A percentile compares a stretch with the other conserved stretches of the same genome.
These are phyloP conservation scores for Diplodia mutila DNA, from an alignment of 2,329 filamentous ascomycete genomes.

Conservation along the genomic window DNA sequence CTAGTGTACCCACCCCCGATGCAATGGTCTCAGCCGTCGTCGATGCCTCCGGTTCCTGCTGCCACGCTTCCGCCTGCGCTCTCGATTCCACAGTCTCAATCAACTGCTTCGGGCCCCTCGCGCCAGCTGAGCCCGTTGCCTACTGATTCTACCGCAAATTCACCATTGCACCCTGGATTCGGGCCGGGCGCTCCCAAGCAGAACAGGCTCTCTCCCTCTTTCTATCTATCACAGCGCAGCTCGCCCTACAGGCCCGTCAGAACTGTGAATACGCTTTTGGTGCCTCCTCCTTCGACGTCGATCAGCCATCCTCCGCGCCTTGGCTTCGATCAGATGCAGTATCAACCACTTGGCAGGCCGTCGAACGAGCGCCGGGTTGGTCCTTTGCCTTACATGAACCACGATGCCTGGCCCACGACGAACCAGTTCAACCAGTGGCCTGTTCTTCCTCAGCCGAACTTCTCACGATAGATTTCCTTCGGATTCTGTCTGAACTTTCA, in stretches of 20 bases:
- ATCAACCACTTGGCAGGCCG: slow-evolving; percentile 53
- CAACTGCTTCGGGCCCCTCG: slow-evolving; percentile 37
- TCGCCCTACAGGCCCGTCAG: slow-evolving; percentile 93
- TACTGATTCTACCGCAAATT: slow-evolving; percentile 59
- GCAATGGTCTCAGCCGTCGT: slow-evolving; percentile 54
- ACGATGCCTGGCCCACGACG: slow-evolving; percentile 42
- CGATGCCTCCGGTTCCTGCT: slow-evolving; percentile 38
- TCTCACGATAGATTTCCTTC: slow-evolving; percentile 27
- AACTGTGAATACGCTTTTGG: slow-evolving; percentile 85
- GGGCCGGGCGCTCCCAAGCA: slow-evolving; percentile 63
- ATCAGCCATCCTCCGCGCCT: slow-evolving; percentile 61
- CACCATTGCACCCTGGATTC: slow-evolving; percentile 72
- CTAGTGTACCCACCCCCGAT: slow-evolving; percentile 69
- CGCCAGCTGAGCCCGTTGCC: slow-evolving; percentile 56
- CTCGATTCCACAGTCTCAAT: slow-evolving; percentile 34
- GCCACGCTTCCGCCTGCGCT: slow-evolving; percentile 33
- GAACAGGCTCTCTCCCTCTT: slow-evolving; percentile 79
- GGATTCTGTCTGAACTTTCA: slow-evolving; percentile 3
- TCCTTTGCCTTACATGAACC: slow-evolving; percentile 49
- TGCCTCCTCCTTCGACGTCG: slow-evolving; percentile 79
- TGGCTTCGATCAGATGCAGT: slow-evolving; percentile 56
- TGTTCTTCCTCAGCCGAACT: slow-evolving; percentile 42
- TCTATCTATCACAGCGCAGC: slow-evolving; percentile 83
- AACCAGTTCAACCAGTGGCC: slow-evolving; percentile 46
- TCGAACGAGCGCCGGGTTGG: slow-evolving; percentile 51